These are phyloP conservation scores for Penicillium sp. DNA, from an alignment of 2,329 filamentous ascomycete genomes.

Conservation along the genomic window DNA sequence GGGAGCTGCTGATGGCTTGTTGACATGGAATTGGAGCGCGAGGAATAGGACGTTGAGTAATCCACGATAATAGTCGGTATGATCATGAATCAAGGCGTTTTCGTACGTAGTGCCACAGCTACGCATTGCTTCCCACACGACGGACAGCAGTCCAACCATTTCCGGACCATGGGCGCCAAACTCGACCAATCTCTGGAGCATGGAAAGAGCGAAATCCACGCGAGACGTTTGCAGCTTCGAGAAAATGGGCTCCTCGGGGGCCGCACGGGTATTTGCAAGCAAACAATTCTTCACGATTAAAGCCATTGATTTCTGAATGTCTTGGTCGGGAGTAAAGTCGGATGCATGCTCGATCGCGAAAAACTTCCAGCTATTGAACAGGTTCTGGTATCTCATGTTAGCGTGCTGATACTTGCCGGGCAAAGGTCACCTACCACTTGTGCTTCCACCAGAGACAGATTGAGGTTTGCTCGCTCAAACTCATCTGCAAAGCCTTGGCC, in stretches of 20 bases:
- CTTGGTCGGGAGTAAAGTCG: slow-evolving; percentile 50
- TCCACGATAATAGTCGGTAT: slow-evolving; percentile 72
- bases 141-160: slow-evolving; percentile 52
- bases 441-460: slow-evolving; percentile 86
- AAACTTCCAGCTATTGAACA: slow-evolving; percentile 87
- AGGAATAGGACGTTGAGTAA: slow-evolving; percentile 83
- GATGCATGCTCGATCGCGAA: slow-evolving; percentile 78
- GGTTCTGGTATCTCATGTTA: slow-evolving; percentile 47
- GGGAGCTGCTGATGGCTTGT: slow-evolving; percentile 29
- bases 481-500: slow-evolving; percentile 75
- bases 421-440: slow-evolving; percentile 63
- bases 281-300: slow-evolving; percentile 75
- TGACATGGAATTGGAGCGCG: slow-evolving; percentile 57
- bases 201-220: slow-evolving; percentile 73
- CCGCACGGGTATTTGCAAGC: slow-evolving; percentile 67
- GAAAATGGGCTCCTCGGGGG: slow-evolving; percentile 77
- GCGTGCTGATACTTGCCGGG: slow-evolving; percentile 16
- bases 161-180: slow-evolving; percentile 48
- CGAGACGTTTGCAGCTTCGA: slow-evolving; percentile 70
- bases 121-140: slow-evolving; percentile 59
- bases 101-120: slow-evolving; percentile 57
- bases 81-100: slow-evolving; percentile 52
- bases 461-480: slow-evolving; percentile 81
- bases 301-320: slow-evolving; percentile 66
- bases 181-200: slow-evolving; percentile 74